phyloP scores from a whole-genome alignment of 2,329 filamentous ascomycete genomes.

The Sporothrix globosa region DNA sequence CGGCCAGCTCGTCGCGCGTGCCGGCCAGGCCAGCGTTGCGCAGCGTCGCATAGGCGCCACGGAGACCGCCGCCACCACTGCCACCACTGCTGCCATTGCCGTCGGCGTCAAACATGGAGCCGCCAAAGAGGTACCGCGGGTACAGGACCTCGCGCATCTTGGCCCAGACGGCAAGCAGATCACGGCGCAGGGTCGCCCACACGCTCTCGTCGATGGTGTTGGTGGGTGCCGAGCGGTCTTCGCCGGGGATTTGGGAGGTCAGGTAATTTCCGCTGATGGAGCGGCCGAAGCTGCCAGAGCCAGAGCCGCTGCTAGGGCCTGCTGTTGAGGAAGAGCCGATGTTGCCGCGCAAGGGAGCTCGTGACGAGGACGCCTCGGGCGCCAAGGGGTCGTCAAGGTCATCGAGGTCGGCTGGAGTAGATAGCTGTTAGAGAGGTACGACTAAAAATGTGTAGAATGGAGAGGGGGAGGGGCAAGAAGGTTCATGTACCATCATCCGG shows the following conservation, averaged over 20 bases:
- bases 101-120: constrained; percentile 63
- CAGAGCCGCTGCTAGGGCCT: constrained; percentile 69
- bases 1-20: constrained; percentile 64
- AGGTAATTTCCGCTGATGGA: constrained; percentile 77
- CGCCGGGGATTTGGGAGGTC: constrained; percentile 85
- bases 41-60: constrained; percentile 65
- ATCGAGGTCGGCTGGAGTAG: constrained; percentile 71
- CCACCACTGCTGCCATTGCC: constrained; percentile 43
- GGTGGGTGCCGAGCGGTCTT: constrained; percentile 84
- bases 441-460: not conserved
- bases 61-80: constrained; percentile 43
- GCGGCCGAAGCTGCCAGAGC: constrained; percentile 48
- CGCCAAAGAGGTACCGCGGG: constrained; percentile 85
- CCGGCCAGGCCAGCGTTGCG: constrained; percentile 62
- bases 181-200: constrained; percentile 94
- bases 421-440: not conserved
- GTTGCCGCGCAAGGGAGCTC: constrained; percentile 80
- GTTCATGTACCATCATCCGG: constrained; percentile 69
- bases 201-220: constrained; percentile 98
- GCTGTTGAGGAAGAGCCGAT: constrained; percentile 77
- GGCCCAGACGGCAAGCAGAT: constrained; percentile 91
- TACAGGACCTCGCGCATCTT: constrained; percentile 98
- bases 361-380: constrained; percentile 63
- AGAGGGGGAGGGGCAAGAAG: not conserved
- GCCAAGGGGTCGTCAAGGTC: constrained; percentile 88